Base-by-base conservation (phyloP, 768 basidiomycete genomes). In the Gelatoporia subvermispora region DNA sequence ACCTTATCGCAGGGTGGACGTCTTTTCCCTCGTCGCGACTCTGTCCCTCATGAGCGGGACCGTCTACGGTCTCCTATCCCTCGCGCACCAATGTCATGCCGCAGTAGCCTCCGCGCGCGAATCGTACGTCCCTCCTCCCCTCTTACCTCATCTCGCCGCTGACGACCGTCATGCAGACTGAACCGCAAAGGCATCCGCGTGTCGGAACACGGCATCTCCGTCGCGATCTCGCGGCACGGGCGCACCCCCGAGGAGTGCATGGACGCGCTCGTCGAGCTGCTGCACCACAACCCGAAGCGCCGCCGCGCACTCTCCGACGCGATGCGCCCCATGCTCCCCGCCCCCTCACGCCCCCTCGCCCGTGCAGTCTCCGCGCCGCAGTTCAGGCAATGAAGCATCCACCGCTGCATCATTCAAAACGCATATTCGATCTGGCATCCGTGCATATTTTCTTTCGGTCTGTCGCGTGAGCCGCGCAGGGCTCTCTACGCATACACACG, bases 181-280 rank as follows among this genome's bases (percentile, higher is more conserved):
- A 43, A 50, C 20, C 41, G 52, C 35, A 24, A 35, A n/a, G 55
- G 55, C 31, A 42, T 56, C 40, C 42, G 52, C 35, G 48, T 56
- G 16, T 56, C 55, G 15, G 34, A 21, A 8, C n/a, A 42, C 28
- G 48, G 55, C 37, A 43, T 47, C 13, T 35, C 40, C 31, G 51
- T 56, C 10, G 49, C 52, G 43, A 45, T 43, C 10, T 20, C 36
- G 18, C 41, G 48, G 16, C 48, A 52, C 35, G 36, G 52, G 34
- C 39, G n/a, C 8, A 41, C 47, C 38, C 41, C 51, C 22, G 55
- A 52, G 41, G 34, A 49, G 7, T 56, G 52, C 36, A 21, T 52
- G 11, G 55, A 56, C 35, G 51, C 13, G 28, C 28, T 31, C 13
- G 28, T 31, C 28, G 28, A 31, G 28, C 13, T 31, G 28, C 28